Percentiles rank a stretch among this genome's conserved stretches.
phyloP scores from a whole-genome alignment of 2,329 filamentous ascomycete genomes.

The Sphaerostilbella broomeana region DNA sequence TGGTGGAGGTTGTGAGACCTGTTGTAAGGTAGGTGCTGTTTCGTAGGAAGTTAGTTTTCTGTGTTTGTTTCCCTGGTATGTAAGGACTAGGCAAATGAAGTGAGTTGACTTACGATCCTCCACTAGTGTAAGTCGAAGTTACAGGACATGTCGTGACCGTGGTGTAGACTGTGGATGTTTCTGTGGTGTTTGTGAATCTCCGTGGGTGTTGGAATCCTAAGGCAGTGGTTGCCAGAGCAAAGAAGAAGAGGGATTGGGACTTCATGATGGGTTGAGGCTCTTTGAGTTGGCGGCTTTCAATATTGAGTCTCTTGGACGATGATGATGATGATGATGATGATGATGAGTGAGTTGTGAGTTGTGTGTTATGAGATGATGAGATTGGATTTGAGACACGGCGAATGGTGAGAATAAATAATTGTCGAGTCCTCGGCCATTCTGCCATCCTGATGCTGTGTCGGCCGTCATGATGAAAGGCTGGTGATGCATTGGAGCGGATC shows the following conservation, averaged over 20 bases:
- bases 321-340: too few species aligned
- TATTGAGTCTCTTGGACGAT: neutral
- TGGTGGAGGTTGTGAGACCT: slow-evolving; percentile 36
- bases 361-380: too few species aligned
- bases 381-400: neutral
- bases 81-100: neutral
- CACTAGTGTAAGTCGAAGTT: slow-evolving; percentile 34
- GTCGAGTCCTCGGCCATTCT: too few species aligned
- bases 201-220: slow-evolving; percentile 6
- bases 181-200: neutral
- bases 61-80: too few species aligned
- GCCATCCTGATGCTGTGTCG: too few species aligned
- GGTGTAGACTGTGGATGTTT: slow-evolving; percentile 26
- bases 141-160: slow-evolving; percentile 41
- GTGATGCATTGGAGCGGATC: neutral
- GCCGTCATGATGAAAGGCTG: neutral
- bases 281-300: neutral
- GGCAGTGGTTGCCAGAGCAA: slow-evolving; percentile 13
- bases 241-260: slow-evolving; percentile 1
- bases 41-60: neutral
- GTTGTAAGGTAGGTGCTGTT: slow-evolving; percentile 37
- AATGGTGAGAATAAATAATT: neutral
- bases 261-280: neutral
- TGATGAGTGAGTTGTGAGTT: neutral
- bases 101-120: slow-evolving; percentile 32